Conservation (phyloP, 371 early-diverging fungal genomes). For the Lichtheimia corymbifera region DNA sequence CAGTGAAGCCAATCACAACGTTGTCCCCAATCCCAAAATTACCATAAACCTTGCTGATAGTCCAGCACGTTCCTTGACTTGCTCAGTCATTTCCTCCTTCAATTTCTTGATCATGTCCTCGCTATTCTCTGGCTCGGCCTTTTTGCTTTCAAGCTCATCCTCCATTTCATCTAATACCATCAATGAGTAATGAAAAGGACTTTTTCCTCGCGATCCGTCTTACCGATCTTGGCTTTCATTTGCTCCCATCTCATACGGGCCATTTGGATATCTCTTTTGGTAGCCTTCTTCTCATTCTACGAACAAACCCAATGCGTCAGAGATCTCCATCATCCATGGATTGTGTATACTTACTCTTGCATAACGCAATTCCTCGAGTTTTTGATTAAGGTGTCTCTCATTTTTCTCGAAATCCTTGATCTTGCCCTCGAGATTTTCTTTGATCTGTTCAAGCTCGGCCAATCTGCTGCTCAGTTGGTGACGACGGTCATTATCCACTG, state of each 20-base stretch:
- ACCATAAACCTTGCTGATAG: constrained; percentile 12
- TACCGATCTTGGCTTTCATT: constrained; percentile 15
- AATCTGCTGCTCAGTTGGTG: constrained; percentile 15
- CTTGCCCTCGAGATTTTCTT: constrained; percentile 2
- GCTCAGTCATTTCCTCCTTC: constrained; percentile 4
- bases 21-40: not conserved
- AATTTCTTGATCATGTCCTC: constrained; percentile 6
- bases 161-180: constrained; percentile 6
- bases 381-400: not conserved
- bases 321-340: not conserved
- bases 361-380: not conserved
- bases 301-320: not conserved
- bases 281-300: constrained; percentile 19
- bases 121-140: not conserved
- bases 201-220: not conserved
- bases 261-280: constrained; percentile 25
- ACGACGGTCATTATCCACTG: constrained; percentile 33
- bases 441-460: not conserved
- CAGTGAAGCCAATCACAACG: not conserved
- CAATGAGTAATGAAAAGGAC: too few species aligned
- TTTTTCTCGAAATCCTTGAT: constrained; percentile 26
- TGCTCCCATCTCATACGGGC: constrained; percentile 12
- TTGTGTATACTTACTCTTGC: not conserved
- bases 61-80: constrained; percentile 15
- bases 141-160: constrained; percentile 7